phyloP scores from a whole-genome alignment of 768 basidiomycete species.

The Clitopilus hobsonii region DNA sequence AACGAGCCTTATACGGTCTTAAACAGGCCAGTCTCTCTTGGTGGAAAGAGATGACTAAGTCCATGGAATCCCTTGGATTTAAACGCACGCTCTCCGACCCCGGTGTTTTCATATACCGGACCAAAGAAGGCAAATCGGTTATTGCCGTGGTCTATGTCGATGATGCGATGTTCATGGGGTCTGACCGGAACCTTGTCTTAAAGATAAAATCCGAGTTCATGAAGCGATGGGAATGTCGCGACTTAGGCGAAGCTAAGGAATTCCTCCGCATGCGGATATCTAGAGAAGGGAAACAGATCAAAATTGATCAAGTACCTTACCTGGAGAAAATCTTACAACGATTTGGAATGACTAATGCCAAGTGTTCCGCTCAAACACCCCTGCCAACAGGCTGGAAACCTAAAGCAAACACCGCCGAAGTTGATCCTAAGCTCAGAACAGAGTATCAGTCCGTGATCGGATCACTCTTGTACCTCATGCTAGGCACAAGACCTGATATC shows the following conservation, averaged over 20 bases:
- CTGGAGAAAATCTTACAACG: not conserved
- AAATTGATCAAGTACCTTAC: constrained; percentile 14
- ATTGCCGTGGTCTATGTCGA: constrained; percentile 10
- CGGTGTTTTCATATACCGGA: constrained; percentile 8
- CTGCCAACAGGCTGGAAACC: constrained; percentile 1
- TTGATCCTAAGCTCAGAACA: not conserved
- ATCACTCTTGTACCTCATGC: constrained; percentile 18
- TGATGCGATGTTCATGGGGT: constrained; percentile 8
- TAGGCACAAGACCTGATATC: constrained; percentile 4
- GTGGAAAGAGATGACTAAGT: constrained; percentile 8
- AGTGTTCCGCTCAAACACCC: not conserved
- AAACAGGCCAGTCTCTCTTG: constrained; percentile 12
- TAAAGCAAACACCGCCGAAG: not conserved
- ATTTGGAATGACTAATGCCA: constrained; percentile 7
- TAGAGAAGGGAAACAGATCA: constrained; percentile 1
- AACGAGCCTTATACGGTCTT: constrained; percentile 10
- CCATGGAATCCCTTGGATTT: constrained; percentile 8
- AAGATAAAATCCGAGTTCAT: constrained; percentile 13
- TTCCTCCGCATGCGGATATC: constrained; percentile 14
- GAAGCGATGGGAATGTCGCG: constrained; percentile 17
- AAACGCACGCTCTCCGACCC: constrained; percentile 3
- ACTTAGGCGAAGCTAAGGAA: constrained; percentile 13
- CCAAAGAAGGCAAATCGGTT: constrained; percentile 3
- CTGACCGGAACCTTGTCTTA: constrained; percentile 1
- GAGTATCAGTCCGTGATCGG: constrained; percentile 11